Conservation (phyloP, 169 alveolate genomes). For the Cryptosporidium baileyi region DNA sequence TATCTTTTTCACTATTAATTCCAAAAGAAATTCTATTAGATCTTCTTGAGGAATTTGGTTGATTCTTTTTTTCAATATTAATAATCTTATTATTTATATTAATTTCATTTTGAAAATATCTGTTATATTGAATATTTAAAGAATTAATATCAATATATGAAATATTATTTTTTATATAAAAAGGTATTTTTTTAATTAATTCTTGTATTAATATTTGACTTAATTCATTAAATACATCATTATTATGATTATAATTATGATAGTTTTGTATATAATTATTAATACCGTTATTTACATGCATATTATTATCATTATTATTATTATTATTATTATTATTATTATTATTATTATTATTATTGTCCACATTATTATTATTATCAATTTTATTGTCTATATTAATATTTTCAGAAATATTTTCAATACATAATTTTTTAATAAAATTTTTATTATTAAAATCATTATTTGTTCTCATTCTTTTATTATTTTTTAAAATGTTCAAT, state of each 20-base stretch:
- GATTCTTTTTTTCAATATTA: neutral
- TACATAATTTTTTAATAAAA: neutral
- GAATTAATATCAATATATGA: neutral
- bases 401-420: neutral
- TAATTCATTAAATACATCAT: neutral
- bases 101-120: neutral
- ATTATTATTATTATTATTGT: neutral
- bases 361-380: neutral
- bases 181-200: neutral
- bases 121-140: neutral
- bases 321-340: neutral
- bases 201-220: neutral
- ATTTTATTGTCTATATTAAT: neutral
- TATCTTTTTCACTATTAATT: neutral
- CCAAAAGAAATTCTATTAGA: conserved; percentile 47
- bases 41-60: neutral
- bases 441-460: no score
- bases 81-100: neutral
- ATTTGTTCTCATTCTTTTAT: no score
- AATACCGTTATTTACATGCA: neutral
- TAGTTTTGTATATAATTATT: neutral
- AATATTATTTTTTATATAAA: neutral
- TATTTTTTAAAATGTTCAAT: no score
- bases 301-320: neutral
- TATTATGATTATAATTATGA: neutral